These are phyloP conservation scores for Termitomyces heimii DNA, from an alignment of 768 basidiomycete genomes.

Conservation along the genomic window DNA sequence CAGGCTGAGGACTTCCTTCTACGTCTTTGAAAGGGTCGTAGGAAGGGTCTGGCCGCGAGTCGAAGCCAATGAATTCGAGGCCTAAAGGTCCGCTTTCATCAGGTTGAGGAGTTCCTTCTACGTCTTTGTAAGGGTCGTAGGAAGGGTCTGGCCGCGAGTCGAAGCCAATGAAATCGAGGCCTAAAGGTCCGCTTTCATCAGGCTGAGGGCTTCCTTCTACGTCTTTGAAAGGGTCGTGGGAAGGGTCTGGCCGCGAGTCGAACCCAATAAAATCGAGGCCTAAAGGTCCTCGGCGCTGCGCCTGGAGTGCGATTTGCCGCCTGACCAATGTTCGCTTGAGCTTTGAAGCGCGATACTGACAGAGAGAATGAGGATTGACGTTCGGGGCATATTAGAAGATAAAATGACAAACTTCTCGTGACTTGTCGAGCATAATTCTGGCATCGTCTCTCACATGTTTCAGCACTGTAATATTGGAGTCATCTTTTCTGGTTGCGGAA, in stretches of 20 bases:
- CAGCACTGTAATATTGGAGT: neutral
- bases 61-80: constrained; percentile 6
- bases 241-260: constrained; percentile 1
- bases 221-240: constrained; percentile 5
- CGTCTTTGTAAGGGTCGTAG: constrained; percentile 4
- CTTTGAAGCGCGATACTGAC: neutral
- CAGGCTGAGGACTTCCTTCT: neutral
- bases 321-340: neutral
- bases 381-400: neutral
- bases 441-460: neutral
- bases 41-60: neutral
- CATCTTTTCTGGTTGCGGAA: neutral
- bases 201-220: neutral
- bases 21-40: constrained; percentile 5
- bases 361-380: neutral
- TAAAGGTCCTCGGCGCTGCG: neutral
- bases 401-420: neutral
- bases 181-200: neutral
- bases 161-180: constrained; percentile 5
- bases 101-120: neutral
- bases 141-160: constrained; percentile 1
- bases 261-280: constrained; percentile 6
- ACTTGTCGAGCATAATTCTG: neutral
- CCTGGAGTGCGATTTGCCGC: neutral
- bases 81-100: neutral